These are phyloP conservation scores for Takashimella tepidaria DNA, from an alignment of 1,284 basidiomycete genomes.

Conservation along the genomic window DNA sequence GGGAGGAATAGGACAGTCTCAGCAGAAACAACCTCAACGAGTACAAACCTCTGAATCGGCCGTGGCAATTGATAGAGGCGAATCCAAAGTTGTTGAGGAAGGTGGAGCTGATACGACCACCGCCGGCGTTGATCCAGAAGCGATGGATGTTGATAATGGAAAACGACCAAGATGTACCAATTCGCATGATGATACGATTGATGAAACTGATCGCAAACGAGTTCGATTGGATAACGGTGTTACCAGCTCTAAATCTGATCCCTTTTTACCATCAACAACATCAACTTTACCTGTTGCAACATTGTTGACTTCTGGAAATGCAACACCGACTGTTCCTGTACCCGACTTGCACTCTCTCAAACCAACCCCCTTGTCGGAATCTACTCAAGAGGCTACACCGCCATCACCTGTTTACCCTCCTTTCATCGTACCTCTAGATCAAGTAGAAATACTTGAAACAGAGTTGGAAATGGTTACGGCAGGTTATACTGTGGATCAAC, in stretches of 20 bases:
- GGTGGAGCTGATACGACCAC: background rate
- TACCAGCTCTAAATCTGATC: no score
- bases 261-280: no score
- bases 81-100: background rate
- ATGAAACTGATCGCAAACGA: no score
- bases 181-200: no score
- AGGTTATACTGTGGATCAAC: constrained; percentile 69
- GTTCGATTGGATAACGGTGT: background rate
- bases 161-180: background rate
- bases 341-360: no score
- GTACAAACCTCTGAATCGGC: no score
- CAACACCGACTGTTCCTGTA: no score
- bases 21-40: background rate
- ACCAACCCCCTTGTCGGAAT: no score
- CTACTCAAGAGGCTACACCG: no score
- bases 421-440: constrained; percentile 26
- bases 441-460: constrained; percentile 14
- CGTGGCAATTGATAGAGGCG: background rate
- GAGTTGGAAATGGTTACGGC: constrained; percentile 49
- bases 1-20: background rate
- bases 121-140: background rate
- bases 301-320: no score
- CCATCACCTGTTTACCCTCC: no score
- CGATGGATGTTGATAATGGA: background rate
- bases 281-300: no score